Conservation (phyloP, 139 green algal genomes). For the Chlamydomonas sp. region DNA sequence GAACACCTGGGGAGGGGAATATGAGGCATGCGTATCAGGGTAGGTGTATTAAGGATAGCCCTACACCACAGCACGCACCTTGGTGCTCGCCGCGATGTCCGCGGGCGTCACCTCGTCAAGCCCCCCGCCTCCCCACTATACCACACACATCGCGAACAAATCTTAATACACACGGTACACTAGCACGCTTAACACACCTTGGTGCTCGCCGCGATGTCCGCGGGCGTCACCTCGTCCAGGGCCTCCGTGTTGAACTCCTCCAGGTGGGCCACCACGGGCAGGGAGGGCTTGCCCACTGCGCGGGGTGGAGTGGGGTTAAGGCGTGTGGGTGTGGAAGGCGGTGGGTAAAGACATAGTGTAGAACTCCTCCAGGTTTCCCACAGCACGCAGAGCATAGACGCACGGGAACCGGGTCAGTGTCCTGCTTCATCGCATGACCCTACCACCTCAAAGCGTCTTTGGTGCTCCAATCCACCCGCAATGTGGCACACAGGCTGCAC, state of each 20-base stretch:
- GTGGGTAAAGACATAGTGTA: not conserved
- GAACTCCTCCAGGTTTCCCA: not conserved
- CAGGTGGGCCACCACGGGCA: conserved; percentile 82
- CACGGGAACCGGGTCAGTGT: too few relatives aligned
- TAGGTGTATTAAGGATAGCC: too few relatives aligned
- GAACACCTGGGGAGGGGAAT: conserved; percentile 43
- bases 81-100: conserved; percentile 70
- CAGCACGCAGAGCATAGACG: too few relatives aligned
- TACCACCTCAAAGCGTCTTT: too few relatives aligned
- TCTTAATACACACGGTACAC: too few relatives aligned
- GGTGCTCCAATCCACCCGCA: too few relatives aligned
- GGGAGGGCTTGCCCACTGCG: conserved; percentile 69
- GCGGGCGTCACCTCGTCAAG: not conserved
- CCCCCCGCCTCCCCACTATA: not conserved
- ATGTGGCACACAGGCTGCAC: too few relatives aligned
- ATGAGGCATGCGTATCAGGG: not conserved
- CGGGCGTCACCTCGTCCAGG: conserved; percentile 82
- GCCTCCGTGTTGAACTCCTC: conserved; percentile 84
- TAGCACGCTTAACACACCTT: conserved; percentile 38
- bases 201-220: conserved; percentile 68
- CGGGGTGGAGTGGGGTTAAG: not conserved
- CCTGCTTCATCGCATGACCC: too few relatives aligned
- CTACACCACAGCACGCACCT: conserved; percentile 21
- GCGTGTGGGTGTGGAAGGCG: not conserved
- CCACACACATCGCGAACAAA: not conserved